Conservation (phyloP, 352 stramenopile species). For the Phytophthora fragariaefolia region DNA sequence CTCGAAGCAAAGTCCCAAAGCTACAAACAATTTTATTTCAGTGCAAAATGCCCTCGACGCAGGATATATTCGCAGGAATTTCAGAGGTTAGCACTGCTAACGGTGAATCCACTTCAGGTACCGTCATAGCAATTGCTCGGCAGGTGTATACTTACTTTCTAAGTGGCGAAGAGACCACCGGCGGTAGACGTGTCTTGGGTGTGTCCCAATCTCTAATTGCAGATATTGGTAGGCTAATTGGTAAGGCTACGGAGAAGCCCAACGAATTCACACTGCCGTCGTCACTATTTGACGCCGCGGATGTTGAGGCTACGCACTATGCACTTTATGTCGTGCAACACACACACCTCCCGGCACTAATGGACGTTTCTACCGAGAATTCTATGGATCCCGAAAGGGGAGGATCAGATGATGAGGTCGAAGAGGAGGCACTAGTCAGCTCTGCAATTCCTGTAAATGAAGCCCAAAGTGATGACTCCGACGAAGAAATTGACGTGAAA, state of each 20-base stretch:
- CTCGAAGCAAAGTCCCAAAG: neutral
- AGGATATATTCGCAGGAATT: constrained; percentile 9
- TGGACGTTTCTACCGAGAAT: neutral
- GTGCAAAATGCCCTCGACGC: constrained; percentile 33
- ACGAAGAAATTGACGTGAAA: constrained; percentile 17
- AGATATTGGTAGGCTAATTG: constrained; percentile 40
- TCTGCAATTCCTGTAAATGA: constrained; percentile 8
- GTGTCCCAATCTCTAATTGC: constrained; percentile 36
- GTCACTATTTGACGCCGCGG: constrained; percentile 60
- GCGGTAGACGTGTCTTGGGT: constrained; percentile 3
- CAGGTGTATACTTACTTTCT: constrained; percentile 33
- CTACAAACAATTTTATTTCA: constrained; percentile 26
- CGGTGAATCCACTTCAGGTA: constrained; percentile 7
- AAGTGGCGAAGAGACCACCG: neutral
- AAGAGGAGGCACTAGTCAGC: constrained; percentile 29
- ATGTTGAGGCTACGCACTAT: constrained; percentile 63
- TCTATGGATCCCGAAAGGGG: neutral
- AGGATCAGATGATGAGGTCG: constrained; percentile 25
- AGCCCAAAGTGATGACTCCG: constrained; percentile 45
- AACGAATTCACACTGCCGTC: constrained; percentile 19
- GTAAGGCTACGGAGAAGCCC: neutral
- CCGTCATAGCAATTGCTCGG: constrained; percentile 14
- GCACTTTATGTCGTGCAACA: constrained; percentile 27
- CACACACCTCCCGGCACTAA: constrained; percentile 2
- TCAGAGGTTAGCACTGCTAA: neutral